These are phyloP conservation scores for Cordyceps cicadae DNA, from an alignment of 2,329 filamentous ascomycete species.

Conservation along the genomic window DNA sequence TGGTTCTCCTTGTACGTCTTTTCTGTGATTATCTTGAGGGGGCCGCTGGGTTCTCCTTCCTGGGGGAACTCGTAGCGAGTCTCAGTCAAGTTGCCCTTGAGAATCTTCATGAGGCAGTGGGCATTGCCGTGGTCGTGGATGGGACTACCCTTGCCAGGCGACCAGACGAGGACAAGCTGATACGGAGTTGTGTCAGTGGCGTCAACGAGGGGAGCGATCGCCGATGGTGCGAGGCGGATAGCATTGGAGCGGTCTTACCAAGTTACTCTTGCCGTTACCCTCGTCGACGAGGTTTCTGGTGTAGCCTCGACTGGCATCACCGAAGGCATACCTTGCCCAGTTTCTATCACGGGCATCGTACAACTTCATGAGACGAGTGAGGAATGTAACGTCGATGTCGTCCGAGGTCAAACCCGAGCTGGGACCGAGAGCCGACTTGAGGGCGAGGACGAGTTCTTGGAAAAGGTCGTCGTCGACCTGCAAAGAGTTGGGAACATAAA, in stretches of 20 bases:
- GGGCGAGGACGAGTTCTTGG: conserved; percentile 60
- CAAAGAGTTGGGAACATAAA: conserved; percentile 3
- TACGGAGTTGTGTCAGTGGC: conserved; percentile 7
- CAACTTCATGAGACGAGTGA: conserved; percentile 63
- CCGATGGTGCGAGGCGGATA: background rate
- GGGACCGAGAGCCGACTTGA: conserved; percentile 68
- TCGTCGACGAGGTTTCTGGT: conserved; percentile 86
- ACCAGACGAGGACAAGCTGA: conserved; percentile 83
- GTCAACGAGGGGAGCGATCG: background rate
- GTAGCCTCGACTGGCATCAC: conserved; percentile 62
- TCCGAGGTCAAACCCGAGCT: conserved; percentile 74
- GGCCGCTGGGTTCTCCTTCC: conserved; percentile 36
- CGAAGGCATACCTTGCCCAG: conserved; percentile 69
- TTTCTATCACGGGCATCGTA: conserved; percentile 63
- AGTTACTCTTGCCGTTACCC: conserved; percentile 71
- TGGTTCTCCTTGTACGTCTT: conserved; percentile 61
- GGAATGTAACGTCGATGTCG: conserved; percentile 66
- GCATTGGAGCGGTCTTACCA: conserved; percentile 39
- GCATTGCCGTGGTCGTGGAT: conserved; percentile 87
- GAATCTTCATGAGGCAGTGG: conserved; percentile 87
- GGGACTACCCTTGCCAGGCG: conserved; percentile 70
- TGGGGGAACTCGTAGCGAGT: conserved; percentile 70
- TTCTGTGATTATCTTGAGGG: conserved; percentile 57
- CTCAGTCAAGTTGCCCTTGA: conserved; percentile 71
- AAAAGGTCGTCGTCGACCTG: conserved; percentile 41